These are phyloP conservation scores for Pterocarpus santalinus DNA, from an alignment of 306 rosid species.

Conservation along the genomic window DNA sequence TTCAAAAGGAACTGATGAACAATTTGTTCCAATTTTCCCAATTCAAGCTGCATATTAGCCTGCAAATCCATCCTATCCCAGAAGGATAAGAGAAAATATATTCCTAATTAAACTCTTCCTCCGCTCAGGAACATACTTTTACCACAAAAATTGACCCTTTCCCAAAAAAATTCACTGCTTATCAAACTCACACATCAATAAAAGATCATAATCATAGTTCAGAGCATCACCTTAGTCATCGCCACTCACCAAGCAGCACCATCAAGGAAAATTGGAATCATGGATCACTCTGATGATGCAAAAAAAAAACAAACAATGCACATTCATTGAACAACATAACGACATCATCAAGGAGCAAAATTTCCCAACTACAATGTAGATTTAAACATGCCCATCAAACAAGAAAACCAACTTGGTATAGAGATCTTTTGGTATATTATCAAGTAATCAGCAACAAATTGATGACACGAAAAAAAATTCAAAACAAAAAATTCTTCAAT, in stretches of 20 bases:
- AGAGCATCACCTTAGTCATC: slow-evolving; percentile 46
- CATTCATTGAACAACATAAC: neutral
- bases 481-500: neutral
- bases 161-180: neutral
- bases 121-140: slow-evolving; percentile 38
- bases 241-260: slow-evolving; percentile 28
- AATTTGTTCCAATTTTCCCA: slow-evolving; percentile 79
- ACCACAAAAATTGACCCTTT: slow-evolving; percentile 7
- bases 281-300: slow-evolving; percentile 39
- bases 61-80: slow-evolving; percentile 74
- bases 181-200: slow-evolving; percentile 23
- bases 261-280: slow-evolving; percentile 21
- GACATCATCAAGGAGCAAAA: slow-evolving; percentile 42
- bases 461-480: no score
- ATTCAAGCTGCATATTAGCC: slow-evolving; percentile 69
- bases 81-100: neutral
- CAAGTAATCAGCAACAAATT: neutral
- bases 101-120: slow-evolving; percentile 49
- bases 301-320: slow-evolving; percentile 23
- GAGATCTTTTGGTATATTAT: slow-evolving; percentile 47
- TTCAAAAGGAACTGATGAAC: slow-evolving; percentile 81
- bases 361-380: slow-evolving; percentile 49
- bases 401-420: slow-evolving; percentile 34
- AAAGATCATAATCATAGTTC: slow-evolving; percentile 23
- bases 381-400: slow-evolving; percentile 23